Base-by-base conservation (phyloP, 2,329 filamentous ascomycete species). In the Aspergillus ochraceoroseus region DNA sequence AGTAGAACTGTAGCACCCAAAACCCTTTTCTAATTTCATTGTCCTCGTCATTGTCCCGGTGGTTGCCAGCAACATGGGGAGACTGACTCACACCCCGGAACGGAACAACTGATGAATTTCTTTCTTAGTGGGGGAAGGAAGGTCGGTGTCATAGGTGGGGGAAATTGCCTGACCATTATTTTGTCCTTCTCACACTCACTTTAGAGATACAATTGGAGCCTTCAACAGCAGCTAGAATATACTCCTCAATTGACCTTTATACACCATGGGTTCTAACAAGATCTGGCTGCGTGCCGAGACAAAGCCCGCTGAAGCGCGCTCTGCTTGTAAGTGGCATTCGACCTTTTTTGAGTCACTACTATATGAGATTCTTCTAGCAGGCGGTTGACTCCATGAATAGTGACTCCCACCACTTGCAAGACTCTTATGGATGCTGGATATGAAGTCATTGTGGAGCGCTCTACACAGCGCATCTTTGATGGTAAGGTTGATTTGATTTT, bases 381-480 rank as follows among this genome's bases (percentile, higher is more conserved):
- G 15, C 41, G 23, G n/a, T 44, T 50, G 34, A 48, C 13, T 32
- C 29, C 9, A 41, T 43, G 22, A 15, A 35, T 18, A 66, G 64
- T 74, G 46, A 76, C 68, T 43, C 67, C 70, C 32, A 66, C 66
- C n/a, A 76, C 72, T 27, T 67, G 75, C 51, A 79, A 80, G 65
- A 71, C 72, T 37, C 74, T 87, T 38, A 68, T 85, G 38, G 75
- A 84, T 48, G 81, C 80, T 27, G 83, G 83, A 46, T 87, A 85
- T 62, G 71, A 72, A 15, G 74, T 87, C 53, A 75, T 76, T 34
- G 77, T 86, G 34, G 83, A 87, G 70, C 73, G 76, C 46, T 79
- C 76, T 44, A 74, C 76, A n/a, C 74, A 77, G 57, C 74, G 83
- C 41, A 86, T 87, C 55, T 71, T 71, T 38, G 65, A 67, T 19